Conservation (phyloP, 2,329 filamentous ascomycete species). For the Dothideomycetes sp. region DNA sequence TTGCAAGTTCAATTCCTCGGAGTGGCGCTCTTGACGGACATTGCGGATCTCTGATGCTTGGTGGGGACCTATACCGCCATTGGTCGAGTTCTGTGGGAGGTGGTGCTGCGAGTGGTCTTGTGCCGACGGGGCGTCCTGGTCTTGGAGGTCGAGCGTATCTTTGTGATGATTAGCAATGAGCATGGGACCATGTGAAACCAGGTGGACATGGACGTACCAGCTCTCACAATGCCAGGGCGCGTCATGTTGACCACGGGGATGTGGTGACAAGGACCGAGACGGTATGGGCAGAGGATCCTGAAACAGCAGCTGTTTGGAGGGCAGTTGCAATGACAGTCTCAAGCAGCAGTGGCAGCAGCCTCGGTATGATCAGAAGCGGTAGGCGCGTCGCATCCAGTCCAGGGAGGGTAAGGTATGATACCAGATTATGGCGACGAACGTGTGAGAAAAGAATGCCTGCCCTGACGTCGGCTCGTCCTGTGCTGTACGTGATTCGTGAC, state of each 20-base stretch:
- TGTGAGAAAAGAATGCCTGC: no score
- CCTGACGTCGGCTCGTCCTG: no score
- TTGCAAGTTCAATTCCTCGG: constrained; percentile 59
- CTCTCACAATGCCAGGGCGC: constrained; percentile 12
- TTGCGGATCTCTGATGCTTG: constrained; percentile 77
- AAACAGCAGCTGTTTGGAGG: neutral
- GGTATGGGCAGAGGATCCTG: neutral
- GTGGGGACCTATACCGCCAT: constrained; percentile 45
- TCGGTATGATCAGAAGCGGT: neutral
- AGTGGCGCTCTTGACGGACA: constrained; percentile 60
- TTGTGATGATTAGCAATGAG: no score
- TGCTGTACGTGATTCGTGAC: no score
- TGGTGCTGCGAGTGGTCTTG: constrained; percentile 62
- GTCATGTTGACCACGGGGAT: constrained; percentile 9
- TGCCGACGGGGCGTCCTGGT: constrained; percentile 69
- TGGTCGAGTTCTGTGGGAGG: constrained; percentile 32
- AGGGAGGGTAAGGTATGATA: no score
- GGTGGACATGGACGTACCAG: constrained; percentile 6
- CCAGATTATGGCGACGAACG: no score
- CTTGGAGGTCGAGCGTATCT: constrained; percentile 95
- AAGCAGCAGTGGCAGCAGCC: no score
- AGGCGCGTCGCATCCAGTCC: neutral
- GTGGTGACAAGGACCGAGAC: no score
- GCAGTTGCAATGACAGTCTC: no score
- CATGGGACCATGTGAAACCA: no score